Percentiles rank a stretch among this genome's conserved stretches.
Conservation (phyloP, 2,329 filamentous ascomycete species). For the Aciculosporium take region DNA sequence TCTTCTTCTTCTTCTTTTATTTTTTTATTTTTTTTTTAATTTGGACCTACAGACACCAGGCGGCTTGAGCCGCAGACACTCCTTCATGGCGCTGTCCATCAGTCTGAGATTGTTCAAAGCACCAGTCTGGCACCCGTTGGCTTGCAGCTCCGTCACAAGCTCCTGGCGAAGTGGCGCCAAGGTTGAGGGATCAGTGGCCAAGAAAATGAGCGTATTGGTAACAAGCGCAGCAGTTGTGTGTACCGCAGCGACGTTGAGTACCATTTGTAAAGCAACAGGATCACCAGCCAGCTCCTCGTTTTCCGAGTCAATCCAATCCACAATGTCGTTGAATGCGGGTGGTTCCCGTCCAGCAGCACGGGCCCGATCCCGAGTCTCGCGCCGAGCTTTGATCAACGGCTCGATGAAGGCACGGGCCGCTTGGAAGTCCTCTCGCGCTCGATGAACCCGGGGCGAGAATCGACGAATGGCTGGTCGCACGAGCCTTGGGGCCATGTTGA, state of each 20-base stretch:
- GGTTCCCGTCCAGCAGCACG: background rate
- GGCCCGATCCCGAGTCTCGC: conserved; percentile 2
- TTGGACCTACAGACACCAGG: conserved; percentile 6
- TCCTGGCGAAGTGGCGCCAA: conserved; percentile 5
- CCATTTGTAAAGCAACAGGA: conserved; percentile 8
- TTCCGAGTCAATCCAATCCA: conserved; percentile 8
- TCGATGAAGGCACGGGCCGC: conserved; percentile 7
- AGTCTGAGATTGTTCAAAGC: conserved; percentile 7
- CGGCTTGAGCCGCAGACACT: conserved; percentile 6
- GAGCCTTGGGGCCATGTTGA: conserved; percentile 7
- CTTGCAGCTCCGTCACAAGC: conserved; percentile 2
- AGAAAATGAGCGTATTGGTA: conserved; percentile 6
- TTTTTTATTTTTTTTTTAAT: background rate
- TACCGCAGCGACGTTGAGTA: conserved; percentile 7
- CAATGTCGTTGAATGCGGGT: conserved; percentile 5
- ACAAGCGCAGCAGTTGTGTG: conserved; percentile 6
- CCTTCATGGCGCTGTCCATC: conserved; percentile 7
- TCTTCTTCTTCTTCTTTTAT: no score
- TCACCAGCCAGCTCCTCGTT: conserved; percentile 6
- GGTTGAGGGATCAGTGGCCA: conserved; percentile 4
- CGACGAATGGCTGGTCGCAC: conserved; percentile 6
- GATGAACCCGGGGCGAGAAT: conserved; percentile 3
- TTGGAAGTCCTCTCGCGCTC: conserved; percentile 4
- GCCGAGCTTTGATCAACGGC: conserved; percentile 5
- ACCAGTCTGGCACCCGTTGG: conserved; percentile 4